Evolutionary conservation across 75 land plant species (phyloP), one percentile per base, ranked within the genome.

Genomic region (Cryptomeria japonica): DNA sequence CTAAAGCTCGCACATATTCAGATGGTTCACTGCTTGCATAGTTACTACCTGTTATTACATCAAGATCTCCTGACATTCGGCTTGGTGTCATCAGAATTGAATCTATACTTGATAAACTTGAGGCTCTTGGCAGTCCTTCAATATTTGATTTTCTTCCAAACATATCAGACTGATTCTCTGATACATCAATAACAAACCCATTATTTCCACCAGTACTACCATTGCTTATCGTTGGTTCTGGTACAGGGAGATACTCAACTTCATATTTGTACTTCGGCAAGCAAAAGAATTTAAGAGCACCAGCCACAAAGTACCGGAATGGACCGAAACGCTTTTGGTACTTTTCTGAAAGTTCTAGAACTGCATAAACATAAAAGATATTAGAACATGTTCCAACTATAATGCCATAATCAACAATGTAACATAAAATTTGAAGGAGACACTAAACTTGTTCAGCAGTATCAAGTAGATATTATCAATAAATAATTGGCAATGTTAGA

Each of bases 261-360:
- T 96, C 99, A 89, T 90, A 96, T 58, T 89, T 92, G 86, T 97
- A 97, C 87, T 94, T 96, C 12, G 99, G 98, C 83, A 97, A 87
- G 89, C 98, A 94, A 7, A 97, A 84, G 58, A 97, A 93, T 80
- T 95, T 94, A 36, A 95, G 94, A 55, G 96, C 93, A 41, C 99
- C 99, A 80, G 99, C 99, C 73, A 97, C 95, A 90, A 97, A 94
- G 72, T 97, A 97, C 13, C 99, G 94, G 68, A 97, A 90, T 41
- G 99, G 99, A 51, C 99, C 99, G 91, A 96, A 97, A n/a, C 95
- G 95, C 87, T 96, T 96, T 89, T 97, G 99, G 87, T 97, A 97
- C 89, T 97, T 97, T 83, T 93, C 97, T n/a, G 99, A 97, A 31
- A 95, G 96, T 70, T 97, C 97, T 93, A 97, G 91, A 19, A 97